Conservation (phyloP, 768 basidiomycete genomes). For the Ephemerocybe angulata region DNA sequence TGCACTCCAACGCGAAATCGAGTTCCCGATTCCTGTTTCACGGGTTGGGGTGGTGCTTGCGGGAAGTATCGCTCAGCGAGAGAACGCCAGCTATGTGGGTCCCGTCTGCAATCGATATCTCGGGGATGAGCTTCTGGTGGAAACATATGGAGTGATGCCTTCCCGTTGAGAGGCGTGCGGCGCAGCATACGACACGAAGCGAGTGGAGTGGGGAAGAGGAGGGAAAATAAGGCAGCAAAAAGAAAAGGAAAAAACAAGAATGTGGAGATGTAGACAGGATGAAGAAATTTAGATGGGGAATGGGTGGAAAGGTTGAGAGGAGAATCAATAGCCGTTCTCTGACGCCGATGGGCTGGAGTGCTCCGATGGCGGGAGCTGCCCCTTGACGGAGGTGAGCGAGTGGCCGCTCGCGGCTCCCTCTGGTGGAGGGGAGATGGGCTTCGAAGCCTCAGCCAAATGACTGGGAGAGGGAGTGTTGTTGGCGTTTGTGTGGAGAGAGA, state of each 20-base stretch:
- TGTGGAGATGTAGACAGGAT: background rate
- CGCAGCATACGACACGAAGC: background rate
- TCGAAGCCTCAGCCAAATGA: slow-evolving; percentile 31
- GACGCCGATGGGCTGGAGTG: slow-evolving; percentile 56
- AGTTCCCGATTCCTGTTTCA: slow-evolving; percentile 19
- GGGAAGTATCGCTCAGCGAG: slow-evolving; percentile 2
- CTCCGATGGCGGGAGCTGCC: slow-evolving; percentile 60
- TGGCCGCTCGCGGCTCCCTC: slow-evolving; percentile 45
- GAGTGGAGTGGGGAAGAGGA: background rate
- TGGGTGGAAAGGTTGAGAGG: slow-evolving; percentile 2
- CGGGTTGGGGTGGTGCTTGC: slow-evolving; percentile 4
- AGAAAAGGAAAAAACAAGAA: slow-evolving; percentile 6
- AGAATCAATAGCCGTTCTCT: slow-evolving; percentile 30
- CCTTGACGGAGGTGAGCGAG: slow-evolving; percentile 52
- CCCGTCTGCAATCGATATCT: background rate
- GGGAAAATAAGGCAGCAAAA: background rate
- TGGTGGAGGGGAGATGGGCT: slow-evolving; percentile 64
- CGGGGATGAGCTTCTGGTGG: background rate
- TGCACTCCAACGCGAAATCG: slow-evolving; percentile 17
- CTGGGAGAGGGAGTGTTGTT: slow-evolving; percentile 55
- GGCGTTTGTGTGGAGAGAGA: slow-evolving; percentile 64
- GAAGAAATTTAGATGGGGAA: slow-evolving; percentile 2
- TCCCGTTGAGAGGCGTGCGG: too few relatives aligned
- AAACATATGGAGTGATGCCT: slow-evolving; percentile 10
- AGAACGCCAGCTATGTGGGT: slow-evolving; percentile 1